Evolutionary conservation across 2,329 filamentous ascomycete species (phyloP), one percentile per base, ranked within the genome.

Genomic region (Akanthomyces uredinophilus): DNA sequence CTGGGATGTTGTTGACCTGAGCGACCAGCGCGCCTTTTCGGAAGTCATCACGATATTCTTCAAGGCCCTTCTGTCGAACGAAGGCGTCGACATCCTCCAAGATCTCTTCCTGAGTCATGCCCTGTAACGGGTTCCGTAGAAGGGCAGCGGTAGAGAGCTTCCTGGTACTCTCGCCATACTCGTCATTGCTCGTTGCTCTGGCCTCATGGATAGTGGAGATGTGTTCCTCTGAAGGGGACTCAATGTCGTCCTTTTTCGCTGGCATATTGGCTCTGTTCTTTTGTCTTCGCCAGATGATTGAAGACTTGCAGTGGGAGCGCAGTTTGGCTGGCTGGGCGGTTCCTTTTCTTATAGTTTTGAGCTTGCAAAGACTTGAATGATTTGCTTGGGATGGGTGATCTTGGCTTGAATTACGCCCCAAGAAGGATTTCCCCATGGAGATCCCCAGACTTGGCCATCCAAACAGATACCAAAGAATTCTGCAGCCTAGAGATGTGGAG

Each of bases 1-100:
- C 66, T 0, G 66, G 60, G 0, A 65, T 68, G 51, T 79, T 77
- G 16, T 75, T 78, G 1, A 77, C 74, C 53, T 76, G 81, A 2
- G 83, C 83, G 22, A 83, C 68, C 2, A 84, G 73, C 4, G 81
- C 82, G 7, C 82, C 83, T 55, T 81, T 73, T 44, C 76, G 77
- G 67, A 86, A 86, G 24, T 78, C 78, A 16, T 76, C 74, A 0
- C 71, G 68, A 24, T 76, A 64, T 5, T 75, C 72, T 0, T 59
- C 35, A 0, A 78, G 69, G 2, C 73, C 74, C 53, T 69, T 72
- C 27, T 69, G 65, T 2, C 71, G 65, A n/a, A 74, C 70, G 55
- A 79, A 79, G 2, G 61, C 51, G 35, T 75, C 70, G 3, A 75
- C 77, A 7, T 77, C 75, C 0, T 67, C 68, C 2, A 75, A 58